A percentile compares a stretch with the other conserved stretches of the same genome.
Conservation (phyloP, 1,284 basidiomycete genomes). For the Phylloboletellus chloephorus region DNA sequence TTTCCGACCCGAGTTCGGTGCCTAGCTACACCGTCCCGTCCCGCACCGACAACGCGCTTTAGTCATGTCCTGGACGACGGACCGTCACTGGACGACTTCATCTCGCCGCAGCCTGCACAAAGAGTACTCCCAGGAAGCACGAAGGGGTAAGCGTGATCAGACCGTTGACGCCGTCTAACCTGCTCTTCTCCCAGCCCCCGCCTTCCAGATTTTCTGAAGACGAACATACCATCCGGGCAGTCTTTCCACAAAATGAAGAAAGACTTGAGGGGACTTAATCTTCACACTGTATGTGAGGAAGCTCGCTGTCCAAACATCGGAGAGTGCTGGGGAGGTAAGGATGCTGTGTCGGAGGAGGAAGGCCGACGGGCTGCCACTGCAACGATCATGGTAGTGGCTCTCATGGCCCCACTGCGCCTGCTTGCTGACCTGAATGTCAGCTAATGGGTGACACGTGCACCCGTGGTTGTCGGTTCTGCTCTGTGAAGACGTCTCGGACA, state of each 20-base stretch:
- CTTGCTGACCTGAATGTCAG: conserved; percentile 30
- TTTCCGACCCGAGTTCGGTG: conserved; percentile 32
- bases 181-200: conserved; percentile 57
- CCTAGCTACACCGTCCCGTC: conserved; percentile 52
- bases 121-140: conserved; percentile 77
- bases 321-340: conserved; percentile 96
- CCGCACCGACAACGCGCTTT: conserved; percentile 44
- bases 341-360: conserved; percentile 65
- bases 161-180: background rate
- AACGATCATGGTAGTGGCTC: conserved; percentile 87
- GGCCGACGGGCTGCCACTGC: conserved; percentile 87
- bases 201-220: conserved; percentile 89
- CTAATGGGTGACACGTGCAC: conserved; percentile 99
- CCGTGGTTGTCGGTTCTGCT: conserved; percentile 95
- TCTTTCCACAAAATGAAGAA: conserved; percentile 94
- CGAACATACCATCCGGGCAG: conserved; percentile 83
- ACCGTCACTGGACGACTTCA: conserved; percentile 82
- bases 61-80: conserved; percentile 62
- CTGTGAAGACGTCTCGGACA: conserved; percentile 88
- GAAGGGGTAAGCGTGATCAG: conserved; percentile 46
- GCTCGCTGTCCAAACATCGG: conserved; percentile 99
- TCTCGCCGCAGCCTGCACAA: conserved; percentile 57
- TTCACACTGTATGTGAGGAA: conserved; percentile 98
- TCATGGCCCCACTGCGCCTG: conserved; percentile 1
- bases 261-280: conserved; percentile 84